A percentile compares a stretch with the other conserved stretches of the same genome.
Evolutionary conservation across 495 filamentous ascomycete genomes (phyloP).

Genomic region (Podospora conica): DNA sequence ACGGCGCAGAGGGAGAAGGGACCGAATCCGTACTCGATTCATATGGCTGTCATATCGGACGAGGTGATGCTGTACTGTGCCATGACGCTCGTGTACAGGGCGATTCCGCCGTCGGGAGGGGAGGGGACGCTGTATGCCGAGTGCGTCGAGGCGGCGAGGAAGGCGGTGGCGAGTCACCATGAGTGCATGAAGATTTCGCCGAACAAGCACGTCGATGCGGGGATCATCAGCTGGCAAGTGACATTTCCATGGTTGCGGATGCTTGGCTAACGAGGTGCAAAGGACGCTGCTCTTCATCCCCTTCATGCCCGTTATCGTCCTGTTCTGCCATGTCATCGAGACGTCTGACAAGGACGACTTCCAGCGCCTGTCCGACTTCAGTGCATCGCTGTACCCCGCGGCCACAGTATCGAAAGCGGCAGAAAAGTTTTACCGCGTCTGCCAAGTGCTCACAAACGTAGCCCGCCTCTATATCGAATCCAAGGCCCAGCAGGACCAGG

Average conservation of each 20-base stretch:
- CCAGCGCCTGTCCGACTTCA: conserved; percentile 48
- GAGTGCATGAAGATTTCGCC: conserved; percentile 46
- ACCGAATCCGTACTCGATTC: conserved; percentile 27
- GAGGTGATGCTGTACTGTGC: conserved; percentile 49
- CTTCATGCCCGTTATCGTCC: conserved; percentile 62
- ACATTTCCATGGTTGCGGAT: neutral
- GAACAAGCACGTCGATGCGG: conserved; percentile 41
- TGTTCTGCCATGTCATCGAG: conserved; percentile 64
- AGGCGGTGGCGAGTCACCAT: conserved; percentile 49
- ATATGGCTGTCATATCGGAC: conserved; percentile 49
- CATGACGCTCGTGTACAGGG: conserved; percentile 56
- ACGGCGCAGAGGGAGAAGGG: conserved; percentile 1
- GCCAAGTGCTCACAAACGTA: conserved; percentile 55
- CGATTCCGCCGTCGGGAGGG: conserved; percentile 44
- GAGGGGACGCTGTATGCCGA: conserved; percentile 49
- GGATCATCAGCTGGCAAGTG: conserved; percentile 58
- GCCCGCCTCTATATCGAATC: conserved; percentile 58
- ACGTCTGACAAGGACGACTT: conserved; percentile 45
- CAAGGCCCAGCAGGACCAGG: conserved; percentile 43
- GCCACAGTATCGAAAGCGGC: conserved; percentile 50
- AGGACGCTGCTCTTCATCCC: conserved; percentile 62
- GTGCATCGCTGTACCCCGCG: conserved; percentile 48
- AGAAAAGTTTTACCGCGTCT: conserved; percentile 53
- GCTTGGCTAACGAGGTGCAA: neutral
- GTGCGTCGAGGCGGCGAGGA: conserved; percentile 55